These are phyloP conservation scores for Phytophthora fragariae DNA, from an alignment of 352 stramenopile species.

Conservation along the genomic window DNA sequence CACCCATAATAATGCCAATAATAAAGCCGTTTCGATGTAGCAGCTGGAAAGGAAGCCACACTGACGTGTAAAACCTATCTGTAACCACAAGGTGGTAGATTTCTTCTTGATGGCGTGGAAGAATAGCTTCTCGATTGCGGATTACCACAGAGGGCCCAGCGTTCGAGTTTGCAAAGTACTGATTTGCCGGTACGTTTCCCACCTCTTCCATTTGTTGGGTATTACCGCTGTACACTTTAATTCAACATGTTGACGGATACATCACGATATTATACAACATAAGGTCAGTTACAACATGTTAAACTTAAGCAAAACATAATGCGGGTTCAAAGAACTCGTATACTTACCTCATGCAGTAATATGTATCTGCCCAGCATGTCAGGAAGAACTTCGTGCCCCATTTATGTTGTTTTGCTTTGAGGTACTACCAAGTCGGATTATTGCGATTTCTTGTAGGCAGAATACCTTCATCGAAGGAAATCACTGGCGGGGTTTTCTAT, in stretches of 20 bases:
- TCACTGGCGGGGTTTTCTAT: neutral
- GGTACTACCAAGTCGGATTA: neutral
- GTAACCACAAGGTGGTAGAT: constrained; percentile 18
- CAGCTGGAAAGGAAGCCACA: constrained; percentile 23
- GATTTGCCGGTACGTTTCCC: neutral
- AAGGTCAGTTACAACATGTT: constrained; percentile 17
- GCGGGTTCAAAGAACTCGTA: neutral
- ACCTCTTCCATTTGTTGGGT: constrained; percentile 7
- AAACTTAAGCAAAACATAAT: constrained; percentile 8
- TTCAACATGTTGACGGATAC: constrained; percentile 8
- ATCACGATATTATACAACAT: constrained; percentile 1
- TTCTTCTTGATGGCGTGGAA: neutral
- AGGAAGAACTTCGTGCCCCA: constrained; percentile 25
- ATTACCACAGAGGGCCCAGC: constrained; percentile 11
- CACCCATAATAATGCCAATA: constrained; percentile 17
- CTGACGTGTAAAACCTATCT: constrained; percentile 34
- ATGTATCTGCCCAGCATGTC: constrained; percentile 16
- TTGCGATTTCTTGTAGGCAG: neutral
- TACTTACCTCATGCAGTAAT: constrained; percentile 16
- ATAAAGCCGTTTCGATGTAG: constrained; percentile 17
- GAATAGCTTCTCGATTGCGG: constrained; percentile 12
- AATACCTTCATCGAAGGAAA: neutral
- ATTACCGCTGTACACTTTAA: constrained; percentile 17
- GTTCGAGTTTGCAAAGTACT: constrained; percentile 14
- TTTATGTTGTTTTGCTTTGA: neutral